Evolutionary conservation across 2,329 filamentous ascomycete species (phyloP), one percentile per base, ranked within the genome.

Genomic region (Arachnomyces sp.): DNA sequence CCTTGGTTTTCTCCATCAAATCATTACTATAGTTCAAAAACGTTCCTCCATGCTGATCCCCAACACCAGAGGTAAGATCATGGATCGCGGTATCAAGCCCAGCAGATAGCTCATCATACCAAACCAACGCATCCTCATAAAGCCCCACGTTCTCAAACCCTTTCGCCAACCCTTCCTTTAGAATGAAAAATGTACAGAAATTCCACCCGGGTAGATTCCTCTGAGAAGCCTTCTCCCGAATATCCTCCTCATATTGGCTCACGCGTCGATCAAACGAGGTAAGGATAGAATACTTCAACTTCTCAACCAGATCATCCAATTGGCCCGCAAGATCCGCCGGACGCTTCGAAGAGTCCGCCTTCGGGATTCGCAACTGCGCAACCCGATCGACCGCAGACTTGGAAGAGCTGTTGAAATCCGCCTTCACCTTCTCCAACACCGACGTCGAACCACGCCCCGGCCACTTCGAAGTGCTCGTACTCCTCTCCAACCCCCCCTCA

Each of bases 111-210:
- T 98, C 90, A 60, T 96, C 92, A 52, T 98, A 98, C 11, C 88
- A 87, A 3, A 92, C 85, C 30, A 98, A 68, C 3, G 92, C 90
- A 71, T 98, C 92, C 56, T 98, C 92, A 7, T 95, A 86, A 7
- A 98, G 71, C 1, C 93, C 93, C 3, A 96, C 89, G 57, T 86
- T 96, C 61, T 98, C 93, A 51, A 98, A 95, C 0, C 90, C 93
- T 50, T 86, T 77, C 1, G 92, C 90, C 28, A 98, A 68, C 0
- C 92, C 92, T 61, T 98, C 92, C 56, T 98, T 98, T 7, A 98
- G 73, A 12, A 98, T 89, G 60, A 98, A 98, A 60, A 98, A 98
- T 0, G 92, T 98, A 63, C 92, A 96, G 59, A 98, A 98, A 57
- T 98, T 98, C 92, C 92, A 98, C 0, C 92, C 92, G 0, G 92